Evolutionary conservation across 1,284 basidiomycete genomes (phyloP).

Genomic region (Cryptococcus sp.): DNA sequence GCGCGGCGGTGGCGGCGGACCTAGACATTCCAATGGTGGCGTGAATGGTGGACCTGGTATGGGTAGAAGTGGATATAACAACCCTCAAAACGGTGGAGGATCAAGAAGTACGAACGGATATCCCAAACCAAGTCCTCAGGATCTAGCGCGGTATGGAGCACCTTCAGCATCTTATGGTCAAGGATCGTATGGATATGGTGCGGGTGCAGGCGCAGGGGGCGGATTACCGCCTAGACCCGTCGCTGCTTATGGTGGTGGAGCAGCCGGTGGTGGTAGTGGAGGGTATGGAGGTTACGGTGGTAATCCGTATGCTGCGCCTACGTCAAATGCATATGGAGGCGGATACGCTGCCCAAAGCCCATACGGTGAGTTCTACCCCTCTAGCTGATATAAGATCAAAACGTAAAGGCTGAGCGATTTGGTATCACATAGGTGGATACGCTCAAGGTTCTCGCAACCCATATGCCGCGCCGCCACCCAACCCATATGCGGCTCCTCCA

Average conservation of each 20-base stretch:
- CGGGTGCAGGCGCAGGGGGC: slow-evolving; percentile 3
- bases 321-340: slow-evolving; percentile 11
- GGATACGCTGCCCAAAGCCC: slow-evolving; percentile 18
- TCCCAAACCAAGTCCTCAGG: slow-evolving; percentile 3
- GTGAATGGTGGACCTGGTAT: slow-evolving; percentile 26
- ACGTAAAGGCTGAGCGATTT: background rate
- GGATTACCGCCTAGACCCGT: slow-evolving; percentile 12
- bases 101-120: slow-evolving; percentile 19
- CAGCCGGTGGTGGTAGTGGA: slow-evolving; percentile 11
- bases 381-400: background rate
- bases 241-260: slow-evolving; percentile 13
- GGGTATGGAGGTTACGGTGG: slow-evolving; percentile 14
- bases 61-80: slow-evolving; percentile 14
- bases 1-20: slow-evolving; percentile 12
- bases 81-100: background rate
- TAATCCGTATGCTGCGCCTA: slow-evolving; percentile 11
- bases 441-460: slow-evolving; percentile 5
- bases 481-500: slow-evolving; percentile 19
- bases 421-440: slow-evolving; percentile 9
- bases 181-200: slow-evolving; percentile 8
- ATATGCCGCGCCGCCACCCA: slow-evolving; percentile 10
- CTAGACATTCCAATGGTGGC: slow-evolving; percentile 15
- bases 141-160: slow-evolving; percentile 8
- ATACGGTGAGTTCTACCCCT: slow-evolving; percentile 7
- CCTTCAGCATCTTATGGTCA: background rate